Evolutionary conservation across 2,329 filamentous ascomycete species (phyloP).

Genomic region (Microcyclosporella mali): DNA sequence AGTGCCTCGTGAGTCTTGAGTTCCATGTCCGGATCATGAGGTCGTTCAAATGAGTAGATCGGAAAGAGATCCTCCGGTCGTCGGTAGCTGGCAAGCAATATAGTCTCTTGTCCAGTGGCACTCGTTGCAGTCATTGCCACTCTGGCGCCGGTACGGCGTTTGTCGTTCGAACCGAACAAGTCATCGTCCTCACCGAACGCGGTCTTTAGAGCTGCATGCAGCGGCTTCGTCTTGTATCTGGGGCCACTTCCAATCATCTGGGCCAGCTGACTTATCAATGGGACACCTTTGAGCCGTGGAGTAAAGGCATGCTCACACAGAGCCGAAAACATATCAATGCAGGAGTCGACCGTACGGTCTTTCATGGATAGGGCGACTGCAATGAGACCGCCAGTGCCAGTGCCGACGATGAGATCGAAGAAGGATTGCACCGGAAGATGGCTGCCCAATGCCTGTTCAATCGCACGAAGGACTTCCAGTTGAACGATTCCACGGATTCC

Average conservation of each 20-base stretch:
- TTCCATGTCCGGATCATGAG: conserved; percentile 35
- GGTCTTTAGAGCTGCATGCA: conserved; percentile 33
- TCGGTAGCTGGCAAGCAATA: conserved; percentile 44
- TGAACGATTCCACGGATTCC: conserved; percentile 44
- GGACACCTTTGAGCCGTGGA: conserved; percentile 32
- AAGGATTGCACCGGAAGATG: conserved; percentile 40
- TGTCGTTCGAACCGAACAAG: conserved; percentile 22
- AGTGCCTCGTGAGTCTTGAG: conserved; percentile 49
- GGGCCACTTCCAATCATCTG: conserved; percentile 25
- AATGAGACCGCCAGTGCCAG: conserved; percentile 42
- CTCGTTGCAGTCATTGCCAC: conserved; percentile 43
- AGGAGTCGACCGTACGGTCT: conserved; percentile 35
- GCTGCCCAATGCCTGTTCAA: conserved; percentile 37
- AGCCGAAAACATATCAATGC: conserved; percentile 35
- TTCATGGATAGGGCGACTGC: conserved; percentile 38
- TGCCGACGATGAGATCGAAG: conserved; percentile 47
- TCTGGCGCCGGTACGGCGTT: conserved; percentile 25
- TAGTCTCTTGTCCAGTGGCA: conserved; percentile 34
- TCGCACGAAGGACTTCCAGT: conserved; percentile 37
- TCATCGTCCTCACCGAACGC: conserved; percentile 34
- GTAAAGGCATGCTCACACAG: conserved; percentile 40
- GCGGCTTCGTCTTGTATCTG: conserved; percentile 32
- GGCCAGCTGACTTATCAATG: conserved; percentile 29
- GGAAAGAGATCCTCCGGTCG: conserved; percentile 27
- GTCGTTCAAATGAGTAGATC: conserved; percentile 37